Evolutionary conservation across 2,329 filamentous ascomycete species (phyloP).

Genomic region (Nigrospora oryzae): DNA sequence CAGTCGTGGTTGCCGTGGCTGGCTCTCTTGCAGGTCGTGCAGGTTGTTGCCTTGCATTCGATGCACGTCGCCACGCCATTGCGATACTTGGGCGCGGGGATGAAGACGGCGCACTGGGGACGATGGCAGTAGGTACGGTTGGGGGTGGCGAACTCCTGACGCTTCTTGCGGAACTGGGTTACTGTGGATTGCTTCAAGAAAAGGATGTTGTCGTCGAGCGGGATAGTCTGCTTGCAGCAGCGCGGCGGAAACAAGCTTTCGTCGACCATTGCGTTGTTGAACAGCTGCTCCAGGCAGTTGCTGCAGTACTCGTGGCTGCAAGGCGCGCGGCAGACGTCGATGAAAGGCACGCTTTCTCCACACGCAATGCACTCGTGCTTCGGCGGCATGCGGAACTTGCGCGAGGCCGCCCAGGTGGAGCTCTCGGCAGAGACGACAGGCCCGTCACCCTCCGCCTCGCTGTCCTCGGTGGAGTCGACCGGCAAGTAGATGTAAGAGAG

Average conservation of each 20-base stretch:
- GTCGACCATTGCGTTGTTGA: conserved; percentile 33
- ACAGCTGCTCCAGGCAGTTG: conserved; percentile 34
- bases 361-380: conserved; percentile 9
- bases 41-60: conserved; percentile 35
- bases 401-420: conserved; percentile 11
- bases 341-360: conserved; percentile 4
- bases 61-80: conserved; percentile 30
- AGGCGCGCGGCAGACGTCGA: conserved; percentile 9
- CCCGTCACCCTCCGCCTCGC: not conserved
- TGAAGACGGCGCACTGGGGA: conserved; percentile 35
- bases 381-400: not conserved
- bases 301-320: conserved; percentile 41
- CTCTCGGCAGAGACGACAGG: too few species aligned
- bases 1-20: conserved; percentile 36
- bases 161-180: conserved; percentile 30
- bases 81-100: conserved; percentile 23
- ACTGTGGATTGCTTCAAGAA: conserved; percentile 28
- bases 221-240: conserved; percentile 38
- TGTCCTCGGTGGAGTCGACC: not conserved
- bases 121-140: conserved; percentile 43
- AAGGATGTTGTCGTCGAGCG: conserved; percentile 19
- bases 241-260: conserved; percentile 46
- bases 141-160: conserved; percentile 36
- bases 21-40: conserved; percentile 37
- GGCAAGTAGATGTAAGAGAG: not conserved